Percentiles rank a stretch among this genome's conserved stretches.
These are phyloP conservation scores for Anisodus tanguticus DNA, from an alignment of 257 asterid species.

Conservation along the genomic window DNA sequence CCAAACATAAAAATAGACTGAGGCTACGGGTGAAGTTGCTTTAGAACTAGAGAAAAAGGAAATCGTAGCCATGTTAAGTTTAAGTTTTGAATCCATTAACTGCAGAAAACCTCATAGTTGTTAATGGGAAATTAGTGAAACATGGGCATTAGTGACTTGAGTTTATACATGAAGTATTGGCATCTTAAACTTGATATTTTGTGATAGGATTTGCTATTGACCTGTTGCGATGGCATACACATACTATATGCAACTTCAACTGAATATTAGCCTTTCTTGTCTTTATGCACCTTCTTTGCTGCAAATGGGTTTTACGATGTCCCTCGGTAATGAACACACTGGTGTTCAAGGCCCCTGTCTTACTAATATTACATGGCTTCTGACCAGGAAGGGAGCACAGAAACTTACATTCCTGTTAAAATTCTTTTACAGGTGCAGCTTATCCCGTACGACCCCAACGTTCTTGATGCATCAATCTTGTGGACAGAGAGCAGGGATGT, in stretches of 20 bases:
- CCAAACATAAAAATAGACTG: neutral
- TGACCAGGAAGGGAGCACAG: neutral
- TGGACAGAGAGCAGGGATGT: conserved; percentile 91
- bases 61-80: neutral
- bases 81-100: conserved; percentile 9
- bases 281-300: neutral
- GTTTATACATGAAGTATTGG: neutral
- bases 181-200: neutral
- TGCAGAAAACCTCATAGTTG: conserved; percentile 16
- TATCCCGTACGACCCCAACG: conserved; percentile 59
- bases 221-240: conserved; percentile 11
- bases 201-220: conserved; percentile 18
- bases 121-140: neutral
- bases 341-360: neutral
- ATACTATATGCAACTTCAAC: neutral
- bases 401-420: neutral
- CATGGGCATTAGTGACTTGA: neutral
- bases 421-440: conserved; percentile 44
- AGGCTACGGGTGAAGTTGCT: neutral
- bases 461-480: conserved; percentile 76
- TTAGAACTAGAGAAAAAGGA: neutral
- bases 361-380: conserved; percentile 12
- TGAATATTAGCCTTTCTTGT: neutral
- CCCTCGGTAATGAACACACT: neutral
- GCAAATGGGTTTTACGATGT: neutral